These are phyloP conservation scores for Rubroshorea leprosula DNA, from an alignment of 345 rosid genomes.

Conservation along the genomic window DNA sequence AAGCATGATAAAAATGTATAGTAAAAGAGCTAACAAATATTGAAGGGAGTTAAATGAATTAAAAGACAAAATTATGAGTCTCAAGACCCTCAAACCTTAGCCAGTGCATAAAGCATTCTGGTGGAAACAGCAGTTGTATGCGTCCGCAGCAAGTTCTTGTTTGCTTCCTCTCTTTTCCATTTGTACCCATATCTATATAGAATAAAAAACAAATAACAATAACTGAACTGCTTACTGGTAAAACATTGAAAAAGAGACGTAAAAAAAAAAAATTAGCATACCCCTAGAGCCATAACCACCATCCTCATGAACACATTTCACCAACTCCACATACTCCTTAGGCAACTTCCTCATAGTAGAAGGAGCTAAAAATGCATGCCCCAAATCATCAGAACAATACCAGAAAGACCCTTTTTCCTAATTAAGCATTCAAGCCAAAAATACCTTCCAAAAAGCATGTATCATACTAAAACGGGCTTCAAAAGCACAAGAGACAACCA, in stretches of 20 bases:
- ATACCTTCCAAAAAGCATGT: constrained; percentile 82
- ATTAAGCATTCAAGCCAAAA: constrained; percentile 13
- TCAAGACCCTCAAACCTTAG: constrained; percentile 50
- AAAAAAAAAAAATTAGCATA: constrained; percentile 28
- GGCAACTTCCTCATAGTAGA: constrained; percentile 67
- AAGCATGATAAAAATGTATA: no score
- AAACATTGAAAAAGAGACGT: no score
- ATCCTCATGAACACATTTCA: constrained; percentile 68
- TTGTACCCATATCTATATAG: no score
- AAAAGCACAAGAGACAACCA: no score
- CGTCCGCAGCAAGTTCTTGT: no score
- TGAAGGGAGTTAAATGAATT: neutral
- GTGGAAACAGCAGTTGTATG: no score
- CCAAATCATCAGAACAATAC: constrained; percentile 15
- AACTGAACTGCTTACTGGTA: no score
- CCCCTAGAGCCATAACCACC: constrained; percentile 98
- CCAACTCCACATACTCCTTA: constrained; percentile 80
- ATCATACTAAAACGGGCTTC: no score
- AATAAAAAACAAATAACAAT: no score
- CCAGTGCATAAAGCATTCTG: no score
- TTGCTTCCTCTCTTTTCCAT: no score
- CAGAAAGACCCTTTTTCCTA: neutral
- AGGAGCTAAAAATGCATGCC: constrained; percentile 49
- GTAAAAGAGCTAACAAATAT: no score
- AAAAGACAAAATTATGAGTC: neutral